Conservation (phyloP, 495 filamentous ascomycete genomes). For the Bryoglossum gracile region DNA sequence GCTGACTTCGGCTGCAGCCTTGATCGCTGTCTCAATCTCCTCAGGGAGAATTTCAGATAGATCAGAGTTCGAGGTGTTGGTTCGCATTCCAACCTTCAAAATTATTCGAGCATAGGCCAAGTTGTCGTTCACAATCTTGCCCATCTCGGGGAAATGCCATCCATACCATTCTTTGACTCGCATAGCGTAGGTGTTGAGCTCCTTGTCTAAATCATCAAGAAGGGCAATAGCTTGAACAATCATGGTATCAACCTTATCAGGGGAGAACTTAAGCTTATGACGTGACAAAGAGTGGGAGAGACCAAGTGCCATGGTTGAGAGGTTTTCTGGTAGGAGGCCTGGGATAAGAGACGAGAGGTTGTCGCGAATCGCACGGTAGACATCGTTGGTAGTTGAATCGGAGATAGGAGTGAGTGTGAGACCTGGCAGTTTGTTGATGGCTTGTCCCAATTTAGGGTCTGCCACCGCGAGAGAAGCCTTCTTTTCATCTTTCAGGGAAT, state of each 20-base stretch:
- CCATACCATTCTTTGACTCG: constrained; percentile 99
- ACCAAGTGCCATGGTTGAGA: constrained; percentile 89
- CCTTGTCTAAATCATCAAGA: constrained; percentile 95
- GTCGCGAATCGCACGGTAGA: constrained; percentile 89
- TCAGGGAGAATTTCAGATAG: constrained; percentile 90
- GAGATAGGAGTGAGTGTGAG: constrained; percentile 78
- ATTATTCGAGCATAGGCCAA: constrained; percentile 86
- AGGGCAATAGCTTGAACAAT: constrained; percentile 94
- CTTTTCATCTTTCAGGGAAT: constrained; percentile 94
- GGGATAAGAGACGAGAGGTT: constrained; percentile 88
- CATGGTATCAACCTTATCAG: constrained; percentile 99
- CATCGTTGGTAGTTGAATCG: constrained; percentile 76
- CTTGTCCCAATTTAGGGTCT: constrained; percentile 86
- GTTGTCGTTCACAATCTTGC: constrained; percentile 95
- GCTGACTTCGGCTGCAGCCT: constrained; percentile 87
- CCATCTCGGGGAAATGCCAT: constrained; percentile 99
- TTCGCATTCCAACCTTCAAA: constrained; percentile 78
- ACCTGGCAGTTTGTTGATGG: constrained; percentile 87
- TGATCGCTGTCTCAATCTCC: constrained; percentile 88
- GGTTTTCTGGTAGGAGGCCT: constrained; percentile 73
- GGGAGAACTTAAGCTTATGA: constrained; percentile 97
- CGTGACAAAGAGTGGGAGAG: constrained; percentile 96
- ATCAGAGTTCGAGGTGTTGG: constrained; percentile 65
- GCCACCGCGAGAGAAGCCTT: constrained; percentile 93
- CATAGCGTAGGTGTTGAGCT: constrained; percentile 98